Conservation (phyloP, 208 protist species). For the Strigomonas galati region DNA sequence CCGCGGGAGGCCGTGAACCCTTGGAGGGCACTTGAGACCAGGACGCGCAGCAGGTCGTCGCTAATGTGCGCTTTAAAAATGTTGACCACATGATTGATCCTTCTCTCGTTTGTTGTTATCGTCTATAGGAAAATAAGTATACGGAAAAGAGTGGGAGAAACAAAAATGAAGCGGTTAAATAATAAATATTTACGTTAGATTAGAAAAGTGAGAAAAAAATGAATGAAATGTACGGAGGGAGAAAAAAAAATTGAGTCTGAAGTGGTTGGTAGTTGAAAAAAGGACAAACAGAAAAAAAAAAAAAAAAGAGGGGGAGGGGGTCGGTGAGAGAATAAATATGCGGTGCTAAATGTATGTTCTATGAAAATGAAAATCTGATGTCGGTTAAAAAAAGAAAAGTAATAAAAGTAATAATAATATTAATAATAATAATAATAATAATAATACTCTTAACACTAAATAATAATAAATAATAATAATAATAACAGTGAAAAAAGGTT, state of each 20-base stretch:
- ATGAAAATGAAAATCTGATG: neutral
- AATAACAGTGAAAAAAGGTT: neutral
- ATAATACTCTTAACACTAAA: constrained; percentile 6
- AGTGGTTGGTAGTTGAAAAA: neutral
- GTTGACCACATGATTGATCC: neutral
- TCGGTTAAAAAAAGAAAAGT: constrained; percentile 3
- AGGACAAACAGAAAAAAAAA: constrained; percentile 7
- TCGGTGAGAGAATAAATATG: neutral
- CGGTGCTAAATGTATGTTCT: neutral
- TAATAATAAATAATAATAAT: constrained; percentile 8
- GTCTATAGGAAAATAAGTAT: too few species aligned
- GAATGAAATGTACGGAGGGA: constrained; percentile 1
- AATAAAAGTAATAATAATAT: constrained; percentile 1
- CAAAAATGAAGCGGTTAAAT: neutral
- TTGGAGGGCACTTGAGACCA: constrained; percentile 2
- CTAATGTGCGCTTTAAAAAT: neutral
- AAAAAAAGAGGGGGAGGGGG: neutral
- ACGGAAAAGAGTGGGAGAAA: constrained; percentile 1
- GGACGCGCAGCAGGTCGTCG: neutral
- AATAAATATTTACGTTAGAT: neutral
- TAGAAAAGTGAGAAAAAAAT: constrained; percentile 7
- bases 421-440: constrained; percentile 5
- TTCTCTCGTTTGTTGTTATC: neutral
- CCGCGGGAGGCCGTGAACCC: constrained; percentile 36
- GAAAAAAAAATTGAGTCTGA: neutral